Evolutionary conservation across 805 yeast species (phyloP).

Genomic region (Cyberlindnera nakhonratchasimensis): DNA sequence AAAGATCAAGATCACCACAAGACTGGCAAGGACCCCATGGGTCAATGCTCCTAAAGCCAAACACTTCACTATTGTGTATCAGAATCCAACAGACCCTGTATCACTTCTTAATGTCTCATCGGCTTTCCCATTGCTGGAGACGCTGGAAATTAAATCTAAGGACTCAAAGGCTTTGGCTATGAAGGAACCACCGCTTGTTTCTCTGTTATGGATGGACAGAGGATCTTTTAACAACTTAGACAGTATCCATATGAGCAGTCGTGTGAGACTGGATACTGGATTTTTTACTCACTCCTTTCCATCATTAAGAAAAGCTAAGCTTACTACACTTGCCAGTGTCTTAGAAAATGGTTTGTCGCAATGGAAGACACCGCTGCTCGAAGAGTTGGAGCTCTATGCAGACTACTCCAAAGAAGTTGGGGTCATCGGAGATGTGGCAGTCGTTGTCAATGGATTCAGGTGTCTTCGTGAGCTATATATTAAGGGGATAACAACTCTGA

Average conservation of each 20-base stretch:
- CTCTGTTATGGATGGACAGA: constrained; percentile 5
- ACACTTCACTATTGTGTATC: constrained; percentile 5
- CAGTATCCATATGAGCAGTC: constrained; percentile 8
- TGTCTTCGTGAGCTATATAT: constrained; percentile 6
- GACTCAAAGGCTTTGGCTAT: constrained; percentile 2
- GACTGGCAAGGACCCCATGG: neutral
- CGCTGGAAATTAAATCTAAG: constrained; percentile 5
- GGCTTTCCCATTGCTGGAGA: neutral
- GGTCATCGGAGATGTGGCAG: constrained; percentile 3
- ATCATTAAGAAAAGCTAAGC: constrained; percentile 3
- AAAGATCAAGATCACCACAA: constrained; percentile 1
- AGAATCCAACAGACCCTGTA: constrained; percentile 1
- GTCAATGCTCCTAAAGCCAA: constrained; percentile 1
- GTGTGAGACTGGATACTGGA: constrained; percentile 5
- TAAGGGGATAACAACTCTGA: constrained; percentile 5
- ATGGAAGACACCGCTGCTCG: constrained; percentile 8
- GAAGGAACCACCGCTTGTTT: constrained; percentile 6
- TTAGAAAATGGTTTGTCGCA: constrained; percentile 4
- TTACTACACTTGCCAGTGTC: constrained; percentile 2
- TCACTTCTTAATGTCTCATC: constrained; percentile 1
- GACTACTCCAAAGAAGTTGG: constrained; percentile 7
- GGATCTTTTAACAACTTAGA: constrained; percentile 4
- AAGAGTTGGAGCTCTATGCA: constrained; percentile 6
- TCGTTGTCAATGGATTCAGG: constrained; percentile 5
- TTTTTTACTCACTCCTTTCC: constrained; percentile 11